Evolutionary conservation across 176 grass and related monocot genomes (phyloP).

Genomic region (Eragrostis nindensis): DNA sequence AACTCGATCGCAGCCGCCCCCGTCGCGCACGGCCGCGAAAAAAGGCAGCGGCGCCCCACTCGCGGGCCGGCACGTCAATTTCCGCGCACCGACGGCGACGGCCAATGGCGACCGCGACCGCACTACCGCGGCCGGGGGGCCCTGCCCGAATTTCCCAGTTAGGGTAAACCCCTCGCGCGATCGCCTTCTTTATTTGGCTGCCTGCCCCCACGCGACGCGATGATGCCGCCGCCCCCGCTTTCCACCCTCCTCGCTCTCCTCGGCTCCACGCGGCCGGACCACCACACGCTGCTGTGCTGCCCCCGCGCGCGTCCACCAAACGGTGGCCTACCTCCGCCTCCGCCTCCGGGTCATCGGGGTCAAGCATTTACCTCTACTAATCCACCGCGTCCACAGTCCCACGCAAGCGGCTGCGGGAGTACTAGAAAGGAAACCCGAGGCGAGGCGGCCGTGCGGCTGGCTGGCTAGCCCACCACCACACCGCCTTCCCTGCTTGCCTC

Average conservation of each 20-base stretch:
- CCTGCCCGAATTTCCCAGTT: conserved; percentile 11
- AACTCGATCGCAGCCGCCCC: too few relatives aligned
- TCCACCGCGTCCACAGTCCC: conserved; percentile 26
- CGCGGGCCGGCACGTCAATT: not conserved
- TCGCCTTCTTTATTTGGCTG: conserved; percentile 45
- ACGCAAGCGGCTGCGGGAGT: not conserved
- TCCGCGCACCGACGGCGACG: conserved; percentile 39
- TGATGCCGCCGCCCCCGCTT: too few relatives aligned
- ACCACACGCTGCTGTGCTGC: not conserved
- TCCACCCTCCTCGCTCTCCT: not conserved
- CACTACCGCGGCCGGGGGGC: not conserved
- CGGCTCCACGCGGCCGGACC: not conserved
- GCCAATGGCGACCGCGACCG: not conserved
- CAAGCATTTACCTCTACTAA: conserved; percentile 2
- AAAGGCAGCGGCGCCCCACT: too few relatives aligned
- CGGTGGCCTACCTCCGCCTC: not conserved
- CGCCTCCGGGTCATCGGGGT: not conserved
- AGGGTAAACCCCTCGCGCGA: conserved; percentile 24
- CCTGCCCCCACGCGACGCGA: not conserved
- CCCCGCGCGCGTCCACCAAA: conserved; percentile 1
- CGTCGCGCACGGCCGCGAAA: not conserved
- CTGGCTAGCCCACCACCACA: not conserved
- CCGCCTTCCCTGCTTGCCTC: not conserved
- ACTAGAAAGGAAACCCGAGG: conserved; percentile 39
- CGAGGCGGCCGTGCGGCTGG: conserved; percentile 29